Base-by-base conservation (phyloP, 306 rosid genomes). In the Potentilla sterilis region DNA sequence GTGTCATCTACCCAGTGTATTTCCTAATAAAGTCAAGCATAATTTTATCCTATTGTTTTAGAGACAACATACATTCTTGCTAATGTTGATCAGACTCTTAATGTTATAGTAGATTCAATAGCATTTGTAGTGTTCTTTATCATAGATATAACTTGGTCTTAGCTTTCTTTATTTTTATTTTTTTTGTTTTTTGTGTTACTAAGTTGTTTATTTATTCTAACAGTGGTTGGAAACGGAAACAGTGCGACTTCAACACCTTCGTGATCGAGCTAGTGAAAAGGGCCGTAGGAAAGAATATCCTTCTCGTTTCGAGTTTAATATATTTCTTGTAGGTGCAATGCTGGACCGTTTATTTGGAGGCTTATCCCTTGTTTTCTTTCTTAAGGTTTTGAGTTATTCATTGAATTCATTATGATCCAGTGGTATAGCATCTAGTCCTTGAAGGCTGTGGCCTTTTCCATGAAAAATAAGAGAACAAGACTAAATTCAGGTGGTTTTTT, bases 221-320 rank as follows among this genome's bases (percentile, higher is more conserved):
- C 93, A 96, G 99, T 96, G 98, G 98, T 75, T 96, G 55, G 99
- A 96, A 83, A 79, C 97, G 5, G 99, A 96, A 89, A 87, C 78
- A 38, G 86, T 92, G 59, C 87, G 99, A 83, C 90, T 96, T 67
- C 87, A 90, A 78, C 99, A 96, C 84, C 99, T 96, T 81, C 90
- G 99, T 77, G 99, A 96, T 82, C 94, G 99, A 87, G 99, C 99
- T 69, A 96, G 99, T 85, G 99, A 96, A 80, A 90, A 83, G 76
- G 99, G 99, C 54, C 93, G 89, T 21, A 81, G 93, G 77, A 96
- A 92, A 81, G 98, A 96, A 96, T 96, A 96, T 96, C 99, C 99
- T 96, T 91, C 77, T 80, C 37, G 57, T 24, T 71, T 32, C 35
- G 37, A 35, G 18, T 38, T 28, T 51, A 40, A 37, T 55, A 32